Evolutionary conservation across 2,329 filamentous ascomycete species (phyloP).

Genomic region (Thelonectria olida): DNA sequence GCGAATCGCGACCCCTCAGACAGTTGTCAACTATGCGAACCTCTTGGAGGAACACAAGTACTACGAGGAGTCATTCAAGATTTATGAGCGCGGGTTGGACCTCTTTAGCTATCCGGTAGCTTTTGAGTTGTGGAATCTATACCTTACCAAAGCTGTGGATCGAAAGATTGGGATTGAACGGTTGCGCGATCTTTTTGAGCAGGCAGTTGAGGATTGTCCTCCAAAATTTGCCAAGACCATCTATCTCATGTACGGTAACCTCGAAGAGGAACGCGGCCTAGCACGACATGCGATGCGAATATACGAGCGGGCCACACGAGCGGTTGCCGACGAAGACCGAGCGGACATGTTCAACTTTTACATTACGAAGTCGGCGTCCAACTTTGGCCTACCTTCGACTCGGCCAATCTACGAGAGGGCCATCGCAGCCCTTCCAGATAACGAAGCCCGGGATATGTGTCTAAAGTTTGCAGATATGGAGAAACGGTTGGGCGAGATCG

Average conservation of each 20-base stretch:
- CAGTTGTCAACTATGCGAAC: constrained; percentile 98
- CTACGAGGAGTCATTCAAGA: constrained; percentile 96
- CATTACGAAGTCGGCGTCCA: constrained; percentile 97
- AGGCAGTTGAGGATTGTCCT: constrained; percentile 93
- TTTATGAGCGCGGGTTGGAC: constrained; percentile 94
- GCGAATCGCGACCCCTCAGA: constrained; percentile 96
- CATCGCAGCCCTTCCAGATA: constrained; percentile 91
- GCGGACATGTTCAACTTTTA: constrained; percentile 99
- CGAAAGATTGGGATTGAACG: constrained; percentile 96
- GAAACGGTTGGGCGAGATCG: constrained; percentile 88
- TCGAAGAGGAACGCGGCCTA: constrained; percentile 94
- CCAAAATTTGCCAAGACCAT: constrained; percentile 95
- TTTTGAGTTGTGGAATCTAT: constrained; percentile 98
- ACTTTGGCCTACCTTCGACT: constrained; percentile 95
- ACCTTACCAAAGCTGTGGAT: constrained; percentile 96
- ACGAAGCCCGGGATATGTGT: constrained; percentile 96
- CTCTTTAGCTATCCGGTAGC: constrained; percentile 99
- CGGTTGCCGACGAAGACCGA: constrained; percentile 92
- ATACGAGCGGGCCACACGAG: constrained; percentile 94
- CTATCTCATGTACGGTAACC: constrained; percentile 97
- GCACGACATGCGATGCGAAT: constrained; percentile 98
- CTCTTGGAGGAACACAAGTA: constrained; percentile 94
- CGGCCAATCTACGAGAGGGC: constrained; percentile 96
- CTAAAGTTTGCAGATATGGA: constrained; percentile 99
- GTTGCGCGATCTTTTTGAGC: constrained; percentile 93